Evolutionary conservation across 768 basidiomycete species (phyloP).

Genomic region (Russula lepida): DNA sequence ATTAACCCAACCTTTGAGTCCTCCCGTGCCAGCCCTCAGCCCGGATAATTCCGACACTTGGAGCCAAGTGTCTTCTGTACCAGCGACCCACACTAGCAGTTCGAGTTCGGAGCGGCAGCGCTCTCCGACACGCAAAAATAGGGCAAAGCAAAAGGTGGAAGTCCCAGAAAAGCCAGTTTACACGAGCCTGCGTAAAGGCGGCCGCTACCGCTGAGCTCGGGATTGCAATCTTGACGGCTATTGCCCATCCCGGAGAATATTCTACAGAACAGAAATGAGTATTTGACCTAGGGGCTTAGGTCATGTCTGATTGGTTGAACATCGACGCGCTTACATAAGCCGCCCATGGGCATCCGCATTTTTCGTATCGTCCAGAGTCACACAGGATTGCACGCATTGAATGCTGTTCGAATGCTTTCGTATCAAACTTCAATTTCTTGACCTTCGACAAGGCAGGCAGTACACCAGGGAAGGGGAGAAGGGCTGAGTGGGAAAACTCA

Average conservation of each 20-base stretch:
- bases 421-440: neutral
- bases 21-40: neutral
- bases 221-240: neutral
- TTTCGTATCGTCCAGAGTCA: too few relatives aligned
- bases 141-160: neutral
- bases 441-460: neutral
- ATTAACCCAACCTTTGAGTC: neutral
- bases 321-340: neutral
- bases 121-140: neutral
- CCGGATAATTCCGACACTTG: neutral
- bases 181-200: constrained; percentile 1
- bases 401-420: neutral
- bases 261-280: neutral
- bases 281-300: neutral
- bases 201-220: neutral
- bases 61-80: neutral
- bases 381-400: neutral
- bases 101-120: neutral
- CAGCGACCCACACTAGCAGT: neutral
- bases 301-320: neutral
- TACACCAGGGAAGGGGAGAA: neutral
- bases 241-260: neutral
- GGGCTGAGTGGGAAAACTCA: neutral
- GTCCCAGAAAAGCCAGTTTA: neutral
- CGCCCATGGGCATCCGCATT: neutral